Evolutionary conservation across 352 stramenopile genomes (phyloP), one percentile per base, ranked within the genome.

Genomic region (Globisporangium yorkense): DNA sequence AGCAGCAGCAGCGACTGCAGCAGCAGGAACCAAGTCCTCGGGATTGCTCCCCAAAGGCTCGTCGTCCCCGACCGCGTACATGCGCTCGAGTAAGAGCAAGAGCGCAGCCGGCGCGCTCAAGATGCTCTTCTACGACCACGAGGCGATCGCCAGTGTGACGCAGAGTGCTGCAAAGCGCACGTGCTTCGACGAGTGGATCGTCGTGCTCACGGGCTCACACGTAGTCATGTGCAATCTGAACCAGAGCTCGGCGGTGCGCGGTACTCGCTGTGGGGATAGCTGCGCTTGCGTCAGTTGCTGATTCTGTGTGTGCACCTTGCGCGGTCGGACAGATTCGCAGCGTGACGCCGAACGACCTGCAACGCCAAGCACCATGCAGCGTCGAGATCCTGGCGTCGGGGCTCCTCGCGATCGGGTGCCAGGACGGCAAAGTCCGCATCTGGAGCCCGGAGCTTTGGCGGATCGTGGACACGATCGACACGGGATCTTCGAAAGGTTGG

Each of bases 71-170:
- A 66, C 70, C 43, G 74, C 76, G 15, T 80, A 88, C 54, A 81
- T 87, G 33, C 75, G 72, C 55, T 68, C 68, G n/a, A 70, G 70
- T 46, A 68, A 65, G 18, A 68, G 65, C 57, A 82, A 74, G 48
- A 49, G 59, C 18, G 55, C 71, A 7, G 72, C 70, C 15, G 55
- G 72, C 12, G 72, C 70, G n/a, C 63, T 87, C 18, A 59, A 68
- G 20, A 80, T 92, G 72, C 51, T 89, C 1, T 92, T 92, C 55
- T 91, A 88, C 53, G 83, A 92, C 49, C 77, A 89, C 29, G 78
- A 92, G 57, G 64, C 70, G 18, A 82, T 92, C 40, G 56, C 63
- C 5, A 73, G 67, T 44, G 75, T 60, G n/a, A 76, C 77, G 1
- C 65, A 76, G 37, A 66, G 72, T 39, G 52, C 66, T 16, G 64